Evolutionary conservation across 2,329 filamentous ascomycete species (phyloP), one percentile per base, ranked within the genome.

Genomic region (Pseudopithomyces maydicus): DNA sequence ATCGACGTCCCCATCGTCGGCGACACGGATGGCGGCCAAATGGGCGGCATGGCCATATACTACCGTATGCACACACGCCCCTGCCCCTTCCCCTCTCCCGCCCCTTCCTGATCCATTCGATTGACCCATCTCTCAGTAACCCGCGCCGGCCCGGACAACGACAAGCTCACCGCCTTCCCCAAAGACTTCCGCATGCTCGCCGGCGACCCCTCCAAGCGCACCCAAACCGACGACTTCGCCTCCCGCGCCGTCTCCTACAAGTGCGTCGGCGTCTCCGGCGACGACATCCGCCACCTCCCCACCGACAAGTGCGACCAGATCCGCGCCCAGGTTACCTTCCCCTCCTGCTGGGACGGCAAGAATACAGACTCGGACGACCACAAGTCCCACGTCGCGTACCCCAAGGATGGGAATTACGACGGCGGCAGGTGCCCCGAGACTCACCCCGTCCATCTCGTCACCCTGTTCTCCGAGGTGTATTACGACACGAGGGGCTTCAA

Each of bases 31-130:
- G 68, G 71, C 17, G 69, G 66, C 36, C 66, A 63, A n/a, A 26
- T 58, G 20, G 78, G 78, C 68, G 91, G 91, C 72, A 87, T 89
- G 84, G 78, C 90, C 59, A 87, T 88, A 59, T 95, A 95, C 80
- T 93, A 94, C 78, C 88, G 62, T 74, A 67, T 43, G 70, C 20
- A n/a, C 6, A 36, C 2, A 10, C 35, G 14, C 5, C 12, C 5
- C 35, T 14, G 11, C 12, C 35, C 35, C 15, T 14, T 11, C 14
- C 12, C 11, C 12, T 14, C 11, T n/a, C 12, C 11, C 12, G 3
- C 35, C 14, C 5, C 35, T 11, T 6, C 12, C 35, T 35, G 7
- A 35, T 7, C 7, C 32, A 35, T 14, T 35, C 32, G 32, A 38
- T 14, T 38, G 6, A 17, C n/a, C 7, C n/a, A 2, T 5, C 17